phyloP scores from a whole-genome alignment of 2,329 filamentous ascomycete species.

The Claviceps pusilla region DNA sequence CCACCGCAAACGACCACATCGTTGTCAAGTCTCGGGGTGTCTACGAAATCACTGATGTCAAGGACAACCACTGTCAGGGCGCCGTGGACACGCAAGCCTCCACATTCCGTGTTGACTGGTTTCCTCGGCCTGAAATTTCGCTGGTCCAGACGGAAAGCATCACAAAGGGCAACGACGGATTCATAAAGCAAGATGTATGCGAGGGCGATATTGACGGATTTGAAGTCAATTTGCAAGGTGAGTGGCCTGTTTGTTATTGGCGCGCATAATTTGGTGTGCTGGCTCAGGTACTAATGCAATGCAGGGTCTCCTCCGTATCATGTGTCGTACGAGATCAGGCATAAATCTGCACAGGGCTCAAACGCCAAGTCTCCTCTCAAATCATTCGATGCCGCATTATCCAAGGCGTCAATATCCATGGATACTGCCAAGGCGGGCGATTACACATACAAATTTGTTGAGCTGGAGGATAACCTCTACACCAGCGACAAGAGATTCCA shows the following conservation, averaged over 20 bases:
- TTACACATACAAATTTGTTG: conserved; percentile 75
- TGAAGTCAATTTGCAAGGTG: conserved; percentile 65
- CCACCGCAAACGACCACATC: conserved; percentile 51
- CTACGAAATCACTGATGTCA: conserved; percentile 67
- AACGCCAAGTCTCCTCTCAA: conserved; percentile 51
- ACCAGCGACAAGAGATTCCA: conserved; percentile 53
- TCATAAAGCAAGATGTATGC: conserved; percentile 69
- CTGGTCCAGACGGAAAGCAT: conserved; percentile 52
- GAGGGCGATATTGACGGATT: conserved; percentile 88
- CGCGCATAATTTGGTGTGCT: not conserved
- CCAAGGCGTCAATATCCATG: conserved; percentile 65
- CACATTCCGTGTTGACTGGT: conserved; percentile 71
- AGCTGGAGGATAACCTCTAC: conserved; percentile 76
- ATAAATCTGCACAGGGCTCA: conserved; percentile 52
- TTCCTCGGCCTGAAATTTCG: conserved; percentile 59
- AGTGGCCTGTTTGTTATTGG: conserved; percentile 12
- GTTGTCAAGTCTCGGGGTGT: conserved; percentile 51
- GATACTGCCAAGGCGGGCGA: conserved; percentile 71
- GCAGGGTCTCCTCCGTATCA: conserved; percentile 65
- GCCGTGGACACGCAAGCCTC: conserved; percentile 59
- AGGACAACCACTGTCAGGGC: conserved; percentile 70
- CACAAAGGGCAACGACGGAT: conserved; percentile 33
- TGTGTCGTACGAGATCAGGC: conserved; percentile 65
- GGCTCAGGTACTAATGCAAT: conserved; percentile 15
- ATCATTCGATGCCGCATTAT: conserved; percentile 61